phyloP scores from a whole-genome alignment of 306 rosid genomes.

The Cicer yamashitae region DNA sequence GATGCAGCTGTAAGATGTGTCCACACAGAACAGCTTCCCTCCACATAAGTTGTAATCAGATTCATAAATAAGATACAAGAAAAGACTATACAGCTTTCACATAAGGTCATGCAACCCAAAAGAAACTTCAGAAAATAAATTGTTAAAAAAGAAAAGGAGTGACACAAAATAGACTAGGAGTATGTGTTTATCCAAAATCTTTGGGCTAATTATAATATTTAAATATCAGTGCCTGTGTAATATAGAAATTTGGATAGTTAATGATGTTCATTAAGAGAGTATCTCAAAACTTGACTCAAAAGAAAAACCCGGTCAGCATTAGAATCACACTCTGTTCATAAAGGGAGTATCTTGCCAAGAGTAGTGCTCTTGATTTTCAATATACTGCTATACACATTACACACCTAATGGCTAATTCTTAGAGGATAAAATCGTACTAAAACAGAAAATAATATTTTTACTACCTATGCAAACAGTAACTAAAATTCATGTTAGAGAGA shows the following conservation, averaged over 20 bases:
- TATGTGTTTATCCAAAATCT: neutral
- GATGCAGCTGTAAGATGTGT: neutral
- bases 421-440: no score
- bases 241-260: no score
- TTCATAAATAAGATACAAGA: neutral
- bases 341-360: neutral
- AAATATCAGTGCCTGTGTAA: neutral
- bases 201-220: no score
- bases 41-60: neutral
- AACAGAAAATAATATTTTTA: no score
- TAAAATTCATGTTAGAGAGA: no score
- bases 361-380: neutral
- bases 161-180: neutral
- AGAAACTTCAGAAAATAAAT: no score
- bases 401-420: no score
- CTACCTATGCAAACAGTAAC: no score
- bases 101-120: neutral
- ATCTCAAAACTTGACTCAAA: neutral
- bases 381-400: no score
- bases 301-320: neutral
- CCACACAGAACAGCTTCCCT: neutral
- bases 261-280: no score
- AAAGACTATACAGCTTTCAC: neutral
- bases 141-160: neutral
- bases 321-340: neutral